Base-by-base conservation (phyloP, 2,329 filamentous ascomycete species). In the Didymella segeticola region DNA sequence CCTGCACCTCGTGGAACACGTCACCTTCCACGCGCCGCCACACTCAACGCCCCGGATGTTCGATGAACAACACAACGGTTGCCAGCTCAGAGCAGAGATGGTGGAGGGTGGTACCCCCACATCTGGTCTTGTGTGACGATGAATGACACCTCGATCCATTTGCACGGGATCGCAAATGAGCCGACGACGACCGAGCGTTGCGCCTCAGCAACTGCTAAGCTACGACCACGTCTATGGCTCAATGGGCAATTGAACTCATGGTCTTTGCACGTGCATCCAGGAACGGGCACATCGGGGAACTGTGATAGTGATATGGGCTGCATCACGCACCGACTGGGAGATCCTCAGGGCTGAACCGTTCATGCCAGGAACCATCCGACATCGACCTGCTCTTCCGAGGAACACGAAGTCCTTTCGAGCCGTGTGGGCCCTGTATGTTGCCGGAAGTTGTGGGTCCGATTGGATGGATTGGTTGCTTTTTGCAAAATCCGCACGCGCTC, bases 261-360 rank as follows among this genome's bases (percentile, higher is more conserved):
- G 63, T 58, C 63, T 62, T 58, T 67, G 63, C 64, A 64, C 57
- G 46, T 47, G 52, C 37, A 47, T 60, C 51, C 61, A 63, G 62
- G 62, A 61, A 65, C 62, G 45, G 60, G 58, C 61, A 54, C 48
- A 54, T 46, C 60, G 49, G 43, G 56, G 58, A 43, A 53, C 34
- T 64, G 62, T 61, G 62, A 66, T 63, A 58, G 64, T 65, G 64
- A 65, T 56, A 59, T 57, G 56, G 61, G 61, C 61, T 65, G 63
- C 62, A 66, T 60, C 39, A 61, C 55, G 61, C 61, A 59, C 52
- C 50, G 57, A 58, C 60, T 60, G 47, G 58, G 54, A 58, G 60
- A 62, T 61, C 58, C 52, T 53, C 62, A 67, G 62, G 66, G 66
- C 63, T 67, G 66, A 67, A 56, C 57, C 43, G 64, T 64, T 63